Conservation (phyloP, 768 basidiomycete species). For the Russula foetens region DNA sequence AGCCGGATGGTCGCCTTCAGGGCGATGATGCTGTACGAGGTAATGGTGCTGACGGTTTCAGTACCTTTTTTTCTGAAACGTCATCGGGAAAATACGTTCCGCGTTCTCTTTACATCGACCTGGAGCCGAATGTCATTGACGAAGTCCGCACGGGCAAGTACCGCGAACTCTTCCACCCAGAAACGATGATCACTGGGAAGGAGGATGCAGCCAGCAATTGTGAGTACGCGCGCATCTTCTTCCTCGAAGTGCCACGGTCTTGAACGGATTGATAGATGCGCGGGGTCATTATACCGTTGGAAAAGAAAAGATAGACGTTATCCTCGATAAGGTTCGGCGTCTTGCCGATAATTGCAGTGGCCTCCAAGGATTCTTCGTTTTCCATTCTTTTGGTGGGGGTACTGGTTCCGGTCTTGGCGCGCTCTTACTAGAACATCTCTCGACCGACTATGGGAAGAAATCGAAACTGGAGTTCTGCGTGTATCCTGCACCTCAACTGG, state of each 20-base stretch:
- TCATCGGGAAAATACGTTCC: conserved; percentile 95
- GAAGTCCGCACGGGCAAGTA: conserved; percentile 95
- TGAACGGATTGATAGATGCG: conserved; percentile 52
- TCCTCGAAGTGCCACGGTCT: neutral
- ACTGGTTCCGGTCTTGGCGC: conserved; percentile 99
- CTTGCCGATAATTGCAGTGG: conserved; percentile 97
- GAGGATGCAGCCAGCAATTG: conserved; percentile 99
- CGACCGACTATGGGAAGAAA: conserved; percentile 72
- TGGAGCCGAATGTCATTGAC: conserved; percentile 97
- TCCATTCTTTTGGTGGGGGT: conserved; percentile 99
- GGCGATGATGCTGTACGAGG: conserved; percentile 59
- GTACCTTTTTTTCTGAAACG: conserved; percentile 99
- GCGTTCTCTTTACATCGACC: conserved; percentile 93
- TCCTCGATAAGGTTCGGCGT: conserved; percentile 94
- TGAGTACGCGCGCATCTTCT: conserved; percentile 30
- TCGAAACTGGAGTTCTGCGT: conserved; percentile 79
- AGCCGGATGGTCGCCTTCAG: conserved; percentile 92
- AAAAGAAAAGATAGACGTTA: conserved; percentile 94
- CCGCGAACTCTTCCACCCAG: conserved; percentile 97
- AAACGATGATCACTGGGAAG: conserved; percentile 96
- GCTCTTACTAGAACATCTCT: conserved; percentile 91
- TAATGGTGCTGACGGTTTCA: conserved; percentile 83
- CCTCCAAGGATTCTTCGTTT: conserved; percentile 99
- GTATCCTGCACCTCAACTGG: conserved; percentile 89
- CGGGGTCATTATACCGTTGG: conserved; percentile 99